Evolutionary conservation across 192 early-diverging fungal species (phyloP), one percentile per base, ranked within the genome.

Genomic region (Backusella sp.): DNA sequence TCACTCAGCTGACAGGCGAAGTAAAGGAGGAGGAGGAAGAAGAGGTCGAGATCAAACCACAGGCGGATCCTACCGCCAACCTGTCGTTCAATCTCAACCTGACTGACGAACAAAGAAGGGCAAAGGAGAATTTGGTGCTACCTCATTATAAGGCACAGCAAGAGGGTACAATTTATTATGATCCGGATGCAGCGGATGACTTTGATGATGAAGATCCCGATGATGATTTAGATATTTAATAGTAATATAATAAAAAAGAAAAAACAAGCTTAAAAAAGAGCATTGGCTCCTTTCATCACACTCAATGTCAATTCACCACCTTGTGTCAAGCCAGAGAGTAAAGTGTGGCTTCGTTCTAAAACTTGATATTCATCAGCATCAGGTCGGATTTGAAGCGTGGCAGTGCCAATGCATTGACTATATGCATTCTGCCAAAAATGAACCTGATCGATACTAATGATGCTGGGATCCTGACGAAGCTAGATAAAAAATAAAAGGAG

Each of bases 121-220:
- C 92, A 66, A 91, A 90, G 76, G 89, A 93, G 26, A 86, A 86
- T 46, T 83, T 95, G 11, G 94, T 93, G 34, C 79, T 98, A 46
- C 95, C 96, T 7, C 96, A 96, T 66, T 70, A 93, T 42, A 91
- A 93, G 23, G 90, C 86, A 26, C 89, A 92, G 82, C 78, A 82
- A 71, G 32, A 56, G 66, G 42, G 14, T 82, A 81, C 49, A 28
- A 91, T 95, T 72, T 90, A 87, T 70, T 97, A 97, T 79, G 91
- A 94, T 68, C 91, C 92, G 23, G 96, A 96, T 77, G 92, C 90
- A 15, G 89, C 88, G 6, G 95, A 97, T 73, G 96, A 97, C 75
- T 94, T 92, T 87, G 96, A 97, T 79, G 89, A 91, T 37, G 96
- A 96, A 67, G 95, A 97, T 78, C 94, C 94, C 8, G 95, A 97